Evolutionary conservation across 208 protist genomes (phyloP), one percentile per base, ranked within the genome.

Genomic region (Leishmania lainsoni): DNA sequence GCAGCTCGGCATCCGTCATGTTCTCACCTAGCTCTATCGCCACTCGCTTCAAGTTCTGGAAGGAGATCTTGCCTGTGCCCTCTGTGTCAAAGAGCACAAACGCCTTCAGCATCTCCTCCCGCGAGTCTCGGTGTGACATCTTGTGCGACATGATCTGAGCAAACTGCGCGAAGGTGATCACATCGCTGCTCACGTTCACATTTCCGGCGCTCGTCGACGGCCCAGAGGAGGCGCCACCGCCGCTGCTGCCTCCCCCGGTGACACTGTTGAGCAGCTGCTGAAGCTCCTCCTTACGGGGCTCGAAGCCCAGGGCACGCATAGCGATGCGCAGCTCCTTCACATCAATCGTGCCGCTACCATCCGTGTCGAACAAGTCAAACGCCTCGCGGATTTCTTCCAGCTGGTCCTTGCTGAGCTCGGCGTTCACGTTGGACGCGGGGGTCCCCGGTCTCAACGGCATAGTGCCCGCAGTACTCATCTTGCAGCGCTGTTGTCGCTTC

Each of bases 291-390:
- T 98, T 98, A 68, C 94, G 94, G 6, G 98, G 97, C 80, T 97
- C 96, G 81, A 99, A 99, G 81, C 98, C 98, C 8, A 99, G 94
- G 2, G 94, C 97, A 0, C 95, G 92, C 96, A 99, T 98, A 10
- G 97, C 94, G 22, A 99, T 92, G 72, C 98, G 96, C 71, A 99
- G 86, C 87, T 99, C 95, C 83, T 97, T 95, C 32, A 87, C 93
- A 73, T 98, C 95, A 81, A 99, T 99, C 4, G 86, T 91, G 45
- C 98, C 98, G 79, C 91, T 96, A 69, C 98, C 96, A 73, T 99
- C 97, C 16, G 95, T 97, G 87, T 99, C 98, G 77, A 99, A 99
- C 29, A 99, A 93, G 58, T 99, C 97, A 76, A 99, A 99, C 0
- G 98, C 98, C 81, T 99, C 98, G 45, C 93, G 93, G 35, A 99